Conservation (phyloP, 441 rosid species). For the Erodium moschatum region DNA sequence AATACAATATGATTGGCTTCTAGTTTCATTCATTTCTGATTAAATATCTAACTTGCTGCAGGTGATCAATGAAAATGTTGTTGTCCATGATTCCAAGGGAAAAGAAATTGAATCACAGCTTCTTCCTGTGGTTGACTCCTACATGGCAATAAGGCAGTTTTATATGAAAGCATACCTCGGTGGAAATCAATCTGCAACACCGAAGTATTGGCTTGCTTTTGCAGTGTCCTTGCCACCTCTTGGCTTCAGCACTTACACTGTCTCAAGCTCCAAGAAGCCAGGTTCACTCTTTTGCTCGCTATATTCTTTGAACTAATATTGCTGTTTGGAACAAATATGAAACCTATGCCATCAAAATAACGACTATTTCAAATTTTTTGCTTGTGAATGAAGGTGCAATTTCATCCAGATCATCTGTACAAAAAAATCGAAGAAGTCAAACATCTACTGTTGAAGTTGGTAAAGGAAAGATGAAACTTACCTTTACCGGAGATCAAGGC, state of each 20-base stretch:
- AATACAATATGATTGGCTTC: neutral
- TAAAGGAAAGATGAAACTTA: slow-evolving; percentile 46
- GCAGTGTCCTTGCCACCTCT: slow-evolving; percentile 74
- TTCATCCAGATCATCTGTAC: slow-evolving; percentile 29
- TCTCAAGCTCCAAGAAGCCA: slow-evolving; percentile 53
- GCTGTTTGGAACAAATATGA: slow-evolving; percentile 6
- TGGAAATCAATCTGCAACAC: slow-evolving; percentile 41
- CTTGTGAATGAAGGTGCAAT: slow-evolving; percentile 27
- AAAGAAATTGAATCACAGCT: slow-evolving; percentile 78
- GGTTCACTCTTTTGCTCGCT: slow-evolving; percentile 33
- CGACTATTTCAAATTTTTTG: slow-evolving; percentile 2
- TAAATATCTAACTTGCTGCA: slow-evolving; percentile 27
- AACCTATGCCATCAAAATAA: slow-evolving; percentile 3
- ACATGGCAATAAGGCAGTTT: slow-evolving; percentile 45
- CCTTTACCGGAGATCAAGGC: slow-evolving; percentile 40
- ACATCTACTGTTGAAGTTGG: slow-evolving; percentile 32
- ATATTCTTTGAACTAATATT: slow-evolving; percentile 9
- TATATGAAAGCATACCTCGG: slow-evolving; percentile 80
- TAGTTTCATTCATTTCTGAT: slow-evolving; percentile 1
- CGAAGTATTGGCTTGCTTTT: slow-evolving; percentile 86
- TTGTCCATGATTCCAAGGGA: slow-evolving; percentile 72
- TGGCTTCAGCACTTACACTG: slow-evolving; percentile 77
- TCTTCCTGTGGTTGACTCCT: slow-evolving; percentile 57
- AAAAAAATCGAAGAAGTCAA: slow-evolving; percentile 21
- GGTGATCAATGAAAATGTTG: slow-evolving; percentile 56